Percentiles rank a stretch among this genome's conserved stretches.
Conservation (phyloP, 225 moss, liverwort and hornwort species). For the Thuidium tamariscinum region DNA sequence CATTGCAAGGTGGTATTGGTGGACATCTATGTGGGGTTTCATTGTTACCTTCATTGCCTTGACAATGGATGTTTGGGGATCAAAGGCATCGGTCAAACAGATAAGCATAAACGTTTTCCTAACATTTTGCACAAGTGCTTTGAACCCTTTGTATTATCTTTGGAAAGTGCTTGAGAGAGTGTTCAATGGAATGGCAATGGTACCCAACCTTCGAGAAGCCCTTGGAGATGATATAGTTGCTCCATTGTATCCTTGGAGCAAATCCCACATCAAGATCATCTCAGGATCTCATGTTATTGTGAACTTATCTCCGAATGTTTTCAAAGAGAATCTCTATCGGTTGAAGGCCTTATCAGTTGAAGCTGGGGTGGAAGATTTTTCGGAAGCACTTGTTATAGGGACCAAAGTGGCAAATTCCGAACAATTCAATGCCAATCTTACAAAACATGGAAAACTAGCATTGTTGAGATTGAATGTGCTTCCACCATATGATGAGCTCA, state of each 20-base stretch:
- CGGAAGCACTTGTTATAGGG: neutral
- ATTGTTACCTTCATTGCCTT: neutral
- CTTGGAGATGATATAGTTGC: neutral
- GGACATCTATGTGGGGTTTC: neutral
- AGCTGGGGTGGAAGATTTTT: neutral
- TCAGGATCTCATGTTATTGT: neutral
- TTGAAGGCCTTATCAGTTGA: neutral
- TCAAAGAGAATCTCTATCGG: neutral
- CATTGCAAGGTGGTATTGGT: neutral
- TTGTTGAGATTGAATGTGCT: neutral
- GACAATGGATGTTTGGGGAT: neutral
- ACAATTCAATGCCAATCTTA: neutral
- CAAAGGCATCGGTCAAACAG: neutral
- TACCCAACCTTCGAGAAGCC: neutral
- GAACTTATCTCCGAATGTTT: neutral
- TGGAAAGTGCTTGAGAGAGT: too few species aligned
- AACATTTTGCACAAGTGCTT: too few species aligned
- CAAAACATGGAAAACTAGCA: rapidly evolving
- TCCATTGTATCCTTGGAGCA: neutral
- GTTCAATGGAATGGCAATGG: neutral
- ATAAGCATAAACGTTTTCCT: too few species aligned
- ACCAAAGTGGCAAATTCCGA: neutral
- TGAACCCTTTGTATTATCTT: too few species aligned
- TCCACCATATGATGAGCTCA: neutral
- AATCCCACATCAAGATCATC: neutral